Conservation (phyloP, 441 rosid species). For the Brassica hybrid region DNA sequence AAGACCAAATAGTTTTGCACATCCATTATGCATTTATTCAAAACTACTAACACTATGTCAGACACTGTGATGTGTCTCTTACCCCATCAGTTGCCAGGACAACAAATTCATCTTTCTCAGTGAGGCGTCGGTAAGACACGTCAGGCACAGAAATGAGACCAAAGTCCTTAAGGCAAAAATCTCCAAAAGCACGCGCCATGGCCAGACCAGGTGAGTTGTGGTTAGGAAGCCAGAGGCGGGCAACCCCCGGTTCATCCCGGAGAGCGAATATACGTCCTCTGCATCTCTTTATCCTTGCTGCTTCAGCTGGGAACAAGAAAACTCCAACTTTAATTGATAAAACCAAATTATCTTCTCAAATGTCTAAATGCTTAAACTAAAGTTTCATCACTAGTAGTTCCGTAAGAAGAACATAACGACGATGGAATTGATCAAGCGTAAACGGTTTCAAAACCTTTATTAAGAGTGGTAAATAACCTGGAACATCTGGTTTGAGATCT, state of each 20-base stretch:
- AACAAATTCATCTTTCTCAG: conserved; percentile 80
- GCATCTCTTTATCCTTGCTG: conserved; percentile 83
- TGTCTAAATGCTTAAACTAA: neutral
- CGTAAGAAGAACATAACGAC: neutral
- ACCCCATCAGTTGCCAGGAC: conserved; percentile 98
- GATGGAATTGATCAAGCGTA: too few species aligned
- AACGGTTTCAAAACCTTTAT: neutral
- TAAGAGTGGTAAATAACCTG: conserved; percentile 54
- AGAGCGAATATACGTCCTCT: conserved; percentile 97
- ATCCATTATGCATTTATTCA: neutral
- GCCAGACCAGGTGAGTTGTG: conserved; percentile 97
- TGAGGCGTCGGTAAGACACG: conserved; percentile 58
- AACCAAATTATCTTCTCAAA: neutral
- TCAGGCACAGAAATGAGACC: conserved; percentile 97
- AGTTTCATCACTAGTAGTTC: neutral
- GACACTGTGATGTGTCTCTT: conserved; percentile 26
- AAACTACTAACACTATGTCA: neutral
- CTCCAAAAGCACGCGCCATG: conserved; percentile 99
- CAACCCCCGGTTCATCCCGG: conserved; percentile 89
- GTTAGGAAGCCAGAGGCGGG: conserved; percentile 94
- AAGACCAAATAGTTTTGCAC: too few species aligned
- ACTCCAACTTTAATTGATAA: neutral
- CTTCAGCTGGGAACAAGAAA: conserved; percentile 64
- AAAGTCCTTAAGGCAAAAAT: conserved; percentile 92
- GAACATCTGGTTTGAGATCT: conserved; percentile 97